Evolutionary conservation across 2,329 filamentous ascomycete genomes (phyloP), one percentile per base, ranked within the genome.

Genomic region (Paraphaeosphaeria minitans): DNA sequence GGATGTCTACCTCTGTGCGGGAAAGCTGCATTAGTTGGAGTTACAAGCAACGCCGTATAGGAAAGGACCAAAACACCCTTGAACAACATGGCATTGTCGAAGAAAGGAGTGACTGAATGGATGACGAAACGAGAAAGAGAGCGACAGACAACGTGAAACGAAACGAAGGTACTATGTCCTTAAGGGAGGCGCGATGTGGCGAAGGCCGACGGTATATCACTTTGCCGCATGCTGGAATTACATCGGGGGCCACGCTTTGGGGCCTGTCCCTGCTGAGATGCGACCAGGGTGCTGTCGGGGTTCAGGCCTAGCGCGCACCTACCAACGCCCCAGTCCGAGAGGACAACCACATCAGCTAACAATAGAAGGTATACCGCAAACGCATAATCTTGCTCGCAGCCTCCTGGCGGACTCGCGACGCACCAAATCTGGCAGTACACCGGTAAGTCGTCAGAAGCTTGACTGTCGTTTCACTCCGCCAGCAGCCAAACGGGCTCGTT

Each of bases 51-150:
- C 47, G 58, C 60, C 55, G 64, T 64, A 49, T 64, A 66, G 65
- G 63, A 62, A 53, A 70, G 60, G 48, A 65, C 61, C 57, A 72
- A 61, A 61, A 66, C 59, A 57, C 59, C 63, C 66, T 68, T 73
- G 68, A 72, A 66, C 73, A 66, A 74, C 75, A 77, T 77, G 53
- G 74, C 73, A 76, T 74, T 63, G 55, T 72, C 67, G 67, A 65
- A 65, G 55, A 71, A 73, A 70, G 56, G 67, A 70, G 55, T 60
- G 67, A 65, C 63, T 56, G 58, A 55, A 60, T 63, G 61, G 61
- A 60, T 60, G 67, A 64, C 57, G 65, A 59, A 60, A 64, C 58
- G 55, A 66, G 60, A 57, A 61, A 62, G 68, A 68, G 59, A 67
- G 42, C 41, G 53, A 66, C 56, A 52, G 52, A 64, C 58, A 58